These are phyloP conservation scores for Neonectria magnoliae DNA, from an alignment of 2,329 filamentous ascomycete genomes.

Conservation along the genomic window DNA sequence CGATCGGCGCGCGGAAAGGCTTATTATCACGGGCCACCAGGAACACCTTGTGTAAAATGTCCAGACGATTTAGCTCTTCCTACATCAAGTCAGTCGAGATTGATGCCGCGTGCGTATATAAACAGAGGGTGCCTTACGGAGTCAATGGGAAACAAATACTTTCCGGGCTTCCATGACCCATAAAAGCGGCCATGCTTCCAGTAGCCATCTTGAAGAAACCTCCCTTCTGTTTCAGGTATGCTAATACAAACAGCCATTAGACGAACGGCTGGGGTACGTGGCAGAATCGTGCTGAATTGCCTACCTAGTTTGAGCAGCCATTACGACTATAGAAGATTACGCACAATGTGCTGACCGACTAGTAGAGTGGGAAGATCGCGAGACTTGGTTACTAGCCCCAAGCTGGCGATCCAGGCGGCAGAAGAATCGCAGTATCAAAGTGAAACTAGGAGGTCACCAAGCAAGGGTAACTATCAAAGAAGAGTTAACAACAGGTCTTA, in stretches of 20 bases:
- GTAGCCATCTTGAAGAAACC: slow-evolving; percentile 42
- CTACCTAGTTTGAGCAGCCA: slow-evolving; percentile 47
- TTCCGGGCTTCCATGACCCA: slow-evolving; percentile 72
- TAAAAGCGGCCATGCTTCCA: slow-evolving; percentile 76
- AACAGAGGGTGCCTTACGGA: slow-evolving; percentile 60
- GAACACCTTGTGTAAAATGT: slow-evolving; percentile 84
- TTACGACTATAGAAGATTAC: slow-evolving; percentile 39
- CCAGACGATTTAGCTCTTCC: slow-evolving; percentile 79
- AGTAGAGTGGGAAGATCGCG: neutral
- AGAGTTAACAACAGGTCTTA: neutral
- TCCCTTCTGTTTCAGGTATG: slow-evolving; percentile 30
- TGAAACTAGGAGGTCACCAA: neutral
- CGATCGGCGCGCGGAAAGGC: slow-evolving; percentile 37
- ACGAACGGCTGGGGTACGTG: slow-evolving; percentile 6
- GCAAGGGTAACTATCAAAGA: neutral
- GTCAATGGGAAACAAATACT: slow-evolving; percentile 83
- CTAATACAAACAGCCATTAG: slow-evolving; percentile 32
- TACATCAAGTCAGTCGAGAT: slow-evolving; percentile 47
- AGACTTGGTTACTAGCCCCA: neutral
- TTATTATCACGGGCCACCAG: slow-evolving; percentile 66
- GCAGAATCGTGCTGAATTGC: slow-evolving; percentile 2
- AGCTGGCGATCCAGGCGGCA: neutral
- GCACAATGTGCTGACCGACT: neutral
- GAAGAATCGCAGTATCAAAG: neutral
- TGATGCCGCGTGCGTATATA: neutral